phyloP scores from a whole-genome alignment of 495 filamentous ascomycete species.

The Penicillium cataractarum region DNA sequence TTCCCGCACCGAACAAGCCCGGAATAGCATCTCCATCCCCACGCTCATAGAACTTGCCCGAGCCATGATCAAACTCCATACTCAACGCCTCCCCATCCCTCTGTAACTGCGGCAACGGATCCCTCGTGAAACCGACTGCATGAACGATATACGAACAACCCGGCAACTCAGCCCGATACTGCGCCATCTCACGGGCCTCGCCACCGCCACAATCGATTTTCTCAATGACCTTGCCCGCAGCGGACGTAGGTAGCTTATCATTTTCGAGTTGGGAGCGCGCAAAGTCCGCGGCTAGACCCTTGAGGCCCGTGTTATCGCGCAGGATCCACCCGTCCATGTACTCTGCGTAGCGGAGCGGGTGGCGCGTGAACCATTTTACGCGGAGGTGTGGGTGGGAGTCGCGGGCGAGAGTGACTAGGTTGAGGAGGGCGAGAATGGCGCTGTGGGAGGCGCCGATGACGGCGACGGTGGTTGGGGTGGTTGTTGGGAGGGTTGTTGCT shows the following conservation, averaged over 20 bases:
- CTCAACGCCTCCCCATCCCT: slow-evolving; percentile 34
- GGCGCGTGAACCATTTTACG: slow-evolving; percentile 64
- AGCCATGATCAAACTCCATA: slow-evolving; percentile 53
- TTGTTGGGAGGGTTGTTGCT: slow-evolving; percentile 39
- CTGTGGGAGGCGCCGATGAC: slow-evolving; percentile 66
- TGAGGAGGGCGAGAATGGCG: slow-evolving; percentile 63
- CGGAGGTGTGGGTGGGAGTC: slow-evolving; percentile 54
- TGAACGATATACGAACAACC: slow-evolving; percentile 55
- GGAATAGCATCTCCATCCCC: slow-evolving; percentile 39
- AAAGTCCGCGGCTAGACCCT: slow-evolving; percentile 62
- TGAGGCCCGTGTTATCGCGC: slow-evolving; percentile 65
- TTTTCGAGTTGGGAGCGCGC: slow-evolving; percentile 60
- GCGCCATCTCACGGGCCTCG: slow-evolving; percentile 37
- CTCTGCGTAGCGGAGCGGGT: slow-evolving; percentile 62
- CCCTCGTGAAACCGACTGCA: slow-evolving; percentile 57
- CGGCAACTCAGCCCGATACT: slow-evolving; percentile 49
- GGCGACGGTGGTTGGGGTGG: slow-evolving; percentile 45
- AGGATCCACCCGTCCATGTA: slow-evolving; percentile 64
- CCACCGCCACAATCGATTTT: slow-evolving; percentile 53
- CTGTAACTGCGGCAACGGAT: slow-evolving; percentile 49
- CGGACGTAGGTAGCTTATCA: slow-evolving; percentile 46
- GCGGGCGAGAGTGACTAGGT: slow-evolving; percentile 56
- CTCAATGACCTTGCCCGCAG: slow-evolving; percentile 52
- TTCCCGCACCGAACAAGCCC: slow-evolving; percentile 61
- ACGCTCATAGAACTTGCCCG: slow-evolving; percentile 51